Evolutionary conservation across 805 yeast genomes (phyloP).

Genomic region (Candida qinlingensis): DNA sequence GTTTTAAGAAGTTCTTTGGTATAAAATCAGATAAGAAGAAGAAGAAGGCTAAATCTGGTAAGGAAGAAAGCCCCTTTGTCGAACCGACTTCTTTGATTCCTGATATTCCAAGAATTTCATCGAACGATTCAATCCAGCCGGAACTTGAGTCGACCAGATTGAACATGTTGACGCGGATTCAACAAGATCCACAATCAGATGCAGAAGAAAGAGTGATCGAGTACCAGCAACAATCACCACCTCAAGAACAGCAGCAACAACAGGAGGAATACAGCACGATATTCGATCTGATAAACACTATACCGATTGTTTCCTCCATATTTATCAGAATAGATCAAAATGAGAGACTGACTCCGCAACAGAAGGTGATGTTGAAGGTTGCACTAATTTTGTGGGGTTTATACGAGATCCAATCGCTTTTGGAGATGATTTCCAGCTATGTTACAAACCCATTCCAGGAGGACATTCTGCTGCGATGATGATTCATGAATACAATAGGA

Average conservation of each 20-base stretch:
- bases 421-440: slow-evolving; percentile 5
- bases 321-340: slow-evolving; percentile 13
- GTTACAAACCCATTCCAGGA: neutral
- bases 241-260: neutral
- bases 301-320: slow-evolving; percentile 13
- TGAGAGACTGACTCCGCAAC: slow-evolving; percentile 5
- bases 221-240: neutral
- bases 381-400: slow-evolving; percentile 28
- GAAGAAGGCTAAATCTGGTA: neutral
- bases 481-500: no score
- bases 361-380: slow-evolving; percentile 10
- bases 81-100: neutral
- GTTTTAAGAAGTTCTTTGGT: neutral
- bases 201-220: neutral
- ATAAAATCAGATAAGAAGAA: neutral
- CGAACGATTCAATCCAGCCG: neutral
- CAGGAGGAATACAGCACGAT: neutral
- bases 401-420: slow-evolving; percentile 27
- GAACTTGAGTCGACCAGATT: neutral
- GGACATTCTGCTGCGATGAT: neutral
- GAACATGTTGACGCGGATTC: no score
- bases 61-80: neutral
- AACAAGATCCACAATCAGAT: neutral
- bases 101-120: neutral
- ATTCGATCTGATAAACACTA: neutral